phyloP scores from a whole-genome alignment of 495 filamentous ascomycete genomes.

The Penicillium flavigenum region DNA sequence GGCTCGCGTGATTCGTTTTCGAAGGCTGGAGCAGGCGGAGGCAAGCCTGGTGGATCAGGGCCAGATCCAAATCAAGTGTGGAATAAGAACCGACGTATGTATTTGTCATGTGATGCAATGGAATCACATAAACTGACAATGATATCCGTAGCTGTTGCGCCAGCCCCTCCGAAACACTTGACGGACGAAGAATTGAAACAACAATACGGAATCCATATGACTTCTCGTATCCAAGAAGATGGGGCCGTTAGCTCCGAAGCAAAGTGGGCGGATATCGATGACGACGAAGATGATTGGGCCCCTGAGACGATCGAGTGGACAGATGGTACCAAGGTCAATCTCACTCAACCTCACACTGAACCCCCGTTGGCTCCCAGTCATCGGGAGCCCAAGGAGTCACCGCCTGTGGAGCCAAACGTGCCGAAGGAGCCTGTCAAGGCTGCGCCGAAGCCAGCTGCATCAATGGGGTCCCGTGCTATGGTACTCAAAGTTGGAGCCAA shows the following conservation, averaged over 20 bases:
- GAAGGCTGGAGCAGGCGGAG: conserved; percentile 44
- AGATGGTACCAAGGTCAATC: conserved; percentile 89
- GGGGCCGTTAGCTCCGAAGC: conserved; percentile 71
- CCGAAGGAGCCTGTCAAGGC: conserved; percentile 34
- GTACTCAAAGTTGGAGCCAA: conserved; percentile 53
- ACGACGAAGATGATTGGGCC: conserved; percentile 98
- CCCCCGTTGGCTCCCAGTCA: conserved; percentile 26
- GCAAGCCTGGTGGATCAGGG: conserved; percentile 50
- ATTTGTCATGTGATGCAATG: conserved; percentile 2
- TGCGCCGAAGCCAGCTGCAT: conserved; percentile 47
- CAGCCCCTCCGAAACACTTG: conserved; percentile 82
- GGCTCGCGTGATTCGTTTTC: conserved; percentile 54
- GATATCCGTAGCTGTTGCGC: conserved; percentile 61
- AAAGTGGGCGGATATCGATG: conserved; percentile 98
- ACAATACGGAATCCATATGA: conserved; percentile 94
- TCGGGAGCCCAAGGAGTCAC: conserved; percentile 30
- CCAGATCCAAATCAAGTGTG: conserved; percentile 80
- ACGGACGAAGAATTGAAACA: conserved; percentile 97
- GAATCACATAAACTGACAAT: conserved; percentile 26
- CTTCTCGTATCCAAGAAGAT: conserved; percentile 83
- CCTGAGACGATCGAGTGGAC: conserved; percentile 96
- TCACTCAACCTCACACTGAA: conserved; percentile 53
- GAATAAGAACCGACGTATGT: conserved; percentile 96
- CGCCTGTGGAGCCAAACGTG: conserved; percentile 22
- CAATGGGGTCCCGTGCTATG: conserved; percentile 53